phyloP scores from a whole-genome alignment of 2,329 filamentous ascomycete species.

The Ceratocystis ficicola region DNA sequence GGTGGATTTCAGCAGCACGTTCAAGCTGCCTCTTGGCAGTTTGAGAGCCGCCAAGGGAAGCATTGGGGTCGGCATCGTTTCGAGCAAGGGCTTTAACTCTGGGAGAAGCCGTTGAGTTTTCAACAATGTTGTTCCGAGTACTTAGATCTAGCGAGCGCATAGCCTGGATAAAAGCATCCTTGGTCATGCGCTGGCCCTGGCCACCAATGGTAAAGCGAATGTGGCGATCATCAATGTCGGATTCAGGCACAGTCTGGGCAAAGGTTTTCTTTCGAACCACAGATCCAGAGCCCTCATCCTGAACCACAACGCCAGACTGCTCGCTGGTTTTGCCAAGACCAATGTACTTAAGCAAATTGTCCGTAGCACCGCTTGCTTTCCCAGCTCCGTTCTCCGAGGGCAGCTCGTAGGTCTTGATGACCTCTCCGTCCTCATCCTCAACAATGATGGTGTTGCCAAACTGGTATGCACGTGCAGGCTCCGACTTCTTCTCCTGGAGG shows the following conservation, averaged over 20 bases:
- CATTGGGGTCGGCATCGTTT: constrained; percentile 28
- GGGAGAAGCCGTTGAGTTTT: constrained; percentile 38
- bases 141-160: constrained; percentile 60
- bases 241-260: constrained; percentile 29
- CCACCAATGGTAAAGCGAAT: constrained; percentile 67
- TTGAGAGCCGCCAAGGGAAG: neutral
- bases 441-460: constrained; percentile 83
- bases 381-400: constrained; percentile 38
- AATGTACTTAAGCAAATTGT: constrained; percentile 41
- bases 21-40: neutral
- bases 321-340: constrained; percentile 34
- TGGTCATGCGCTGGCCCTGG: constrained; percentile 63
- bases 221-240: constrained; percentile 54
- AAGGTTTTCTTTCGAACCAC: constrained; percentile 31
- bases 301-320: neutral
- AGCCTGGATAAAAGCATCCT: constrained; percentile 65
- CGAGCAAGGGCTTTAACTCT: constrained; percentile 40
- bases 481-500: constrained; percentile 45
- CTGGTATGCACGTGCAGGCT: constrained; percentile 71
- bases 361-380: constrained; percentile 22
- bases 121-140: constrained; percentile 44
- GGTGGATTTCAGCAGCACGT: neutral
- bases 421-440: constrained; percentile 75
- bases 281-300: constrained; percentile 24
- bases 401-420: constrained; percentile 72